Evolutionary conservation across 805 yeast species (phyloP).

Genomic region (Lachancea sp.): DNA sequence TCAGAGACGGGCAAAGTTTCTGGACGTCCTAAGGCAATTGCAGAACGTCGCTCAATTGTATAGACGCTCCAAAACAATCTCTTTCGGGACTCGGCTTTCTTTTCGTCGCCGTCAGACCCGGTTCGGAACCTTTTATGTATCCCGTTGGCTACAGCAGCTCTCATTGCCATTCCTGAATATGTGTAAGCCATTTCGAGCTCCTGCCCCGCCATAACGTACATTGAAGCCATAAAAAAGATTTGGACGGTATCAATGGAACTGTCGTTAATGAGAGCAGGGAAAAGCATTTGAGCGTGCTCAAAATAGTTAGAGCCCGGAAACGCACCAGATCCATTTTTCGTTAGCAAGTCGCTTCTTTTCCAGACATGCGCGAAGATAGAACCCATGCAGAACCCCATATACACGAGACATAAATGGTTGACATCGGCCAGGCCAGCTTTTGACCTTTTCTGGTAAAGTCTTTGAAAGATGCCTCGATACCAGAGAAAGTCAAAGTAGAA

Average conservation of each 20-base stretch:
- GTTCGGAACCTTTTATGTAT: conserved; percentile 8
- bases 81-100: conserved; percentile 9
- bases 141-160: conserved; percentile 11
- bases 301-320: conserved; percentile 9
- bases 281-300: conserved; percentile 10
- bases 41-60: conserved; percentile 10
- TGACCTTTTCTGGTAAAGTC: conserved; percentile 6
- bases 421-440: conserved; percentile 6
- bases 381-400: conserved; percentile 12
- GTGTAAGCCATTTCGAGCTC: conserved; percentile 11
- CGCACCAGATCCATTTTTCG: neutral
- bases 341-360: conserved; percentile 3
- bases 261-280: conserved; percentile 11
- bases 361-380: conserved; percentile 10
- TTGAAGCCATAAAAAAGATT: conserved; percentile 9
- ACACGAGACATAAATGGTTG: conserved; percentile 8
- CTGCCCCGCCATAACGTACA: conserved; percentile 10
- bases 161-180: conserved; percentile 10
- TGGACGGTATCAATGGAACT: conserved; percentile 11
- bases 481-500: conserved; percentile 8
- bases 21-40: conserved; percentile 10
- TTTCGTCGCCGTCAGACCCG: conserved; percentile 3
- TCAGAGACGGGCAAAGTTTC: conserved; percentile 11
- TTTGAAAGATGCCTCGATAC: conserved; percentile 3
- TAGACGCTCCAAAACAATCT: conserved; percentile 10